A percentile compares a stretch with the other conserved stretches of the same genome.
phyloP scores from a whole-genome alignment of 139 green algal genomes.

The Edaphochlamys debaryana region DNA sequence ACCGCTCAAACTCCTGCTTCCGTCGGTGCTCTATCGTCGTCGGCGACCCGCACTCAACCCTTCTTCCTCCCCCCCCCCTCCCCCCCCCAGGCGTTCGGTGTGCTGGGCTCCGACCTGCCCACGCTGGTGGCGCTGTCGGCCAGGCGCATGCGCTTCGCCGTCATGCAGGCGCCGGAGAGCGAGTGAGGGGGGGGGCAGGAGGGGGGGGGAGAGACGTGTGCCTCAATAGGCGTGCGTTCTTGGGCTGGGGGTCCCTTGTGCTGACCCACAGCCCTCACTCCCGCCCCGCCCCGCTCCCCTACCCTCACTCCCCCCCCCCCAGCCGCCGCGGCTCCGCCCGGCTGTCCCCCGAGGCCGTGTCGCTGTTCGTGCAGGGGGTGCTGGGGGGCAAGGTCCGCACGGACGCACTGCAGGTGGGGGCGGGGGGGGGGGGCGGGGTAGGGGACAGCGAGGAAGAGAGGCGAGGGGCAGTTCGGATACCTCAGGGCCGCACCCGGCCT shows the following conservation, averaged over 20 bases:
- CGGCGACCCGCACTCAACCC: neutral
- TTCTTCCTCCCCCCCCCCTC: neutral
- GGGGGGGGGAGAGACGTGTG: too few species aligned
- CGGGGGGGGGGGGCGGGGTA: neutral
- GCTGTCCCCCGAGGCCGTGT: too few species aligned
- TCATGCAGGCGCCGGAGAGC: slow-evolving; percentile 23
- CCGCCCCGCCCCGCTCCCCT: too few species aligned
- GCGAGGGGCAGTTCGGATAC: too few species aligned
- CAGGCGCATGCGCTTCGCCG: slow-evolving; percentile 46
- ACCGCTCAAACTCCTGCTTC: too few species aligned
- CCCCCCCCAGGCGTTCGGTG: slow-evolving; percentile 19
- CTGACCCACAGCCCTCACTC: neutral
- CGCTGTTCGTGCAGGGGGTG: slow-evolving; percentile 47
- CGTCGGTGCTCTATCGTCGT: neutral
- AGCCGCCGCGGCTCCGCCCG: too few species aligned
- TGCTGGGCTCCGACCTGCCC: slow-evolving; percentile 41
- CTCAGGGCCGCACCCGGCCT: too few species aligned
- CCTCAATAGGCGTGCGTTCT: too few species aligned
- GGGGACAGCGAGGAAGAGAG: neutral
- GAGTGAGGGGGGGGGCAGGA: neutral
- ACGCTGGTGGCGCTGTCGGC: slow-evolving; percentile 51
- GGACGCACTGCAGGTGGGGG: slow-evolving; percentile 13
- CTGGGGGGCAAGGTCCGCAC: slow-evolving; percentile 50
- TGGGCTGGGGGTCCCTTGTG: too few species aligned
- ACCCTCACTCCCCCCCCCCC: too few species aligned